Percentiles rank a stretch among this genome's conserved stretches.
These are phyloP conservation scores for Skeletonema menzelii DNA, from an alignment of 108 stramenopile species.

Conservation along the genomic window DNA sequence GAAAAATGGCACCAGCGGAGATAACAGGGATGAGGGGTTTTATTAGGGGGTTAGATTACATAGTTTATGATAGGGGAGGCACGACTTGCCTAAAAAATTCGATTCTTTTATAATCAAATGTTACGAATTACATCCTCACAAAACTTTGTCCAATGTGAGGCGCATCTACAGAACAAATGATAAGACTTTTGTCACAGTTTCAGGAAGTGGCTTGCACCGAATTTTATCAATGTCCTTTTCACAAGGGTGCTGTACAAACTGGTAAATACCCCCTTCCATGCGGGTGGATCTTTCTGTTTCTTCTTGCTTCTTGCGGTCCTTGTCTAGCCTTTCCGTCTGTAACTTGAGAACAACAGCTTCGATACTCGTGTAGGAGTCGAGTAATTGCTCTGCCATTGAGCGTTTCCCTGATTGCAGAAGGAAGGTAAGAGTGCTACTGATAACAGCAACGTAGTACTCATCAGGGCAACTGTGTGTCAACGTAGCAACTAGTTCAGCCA, in stretches of 20 bases:
- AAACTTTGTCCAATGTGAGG: not conserved
- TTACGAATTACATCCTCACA: not conserved
- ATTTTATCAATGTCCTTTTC: slow-evolving; percentile 65
- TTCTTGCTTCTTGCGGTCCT: slow-evolving; percentile 37
- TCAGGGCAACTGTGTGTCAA: slow-evolving; percentile 57
- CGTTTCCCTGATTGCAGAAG: slow-evolving; percentile 52
- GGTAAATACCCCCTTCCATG: slow-evolving; percentile 23
- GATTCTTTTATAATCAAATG: slow-evolving; percentile 5
- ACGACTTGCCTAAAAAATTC: slow-evolving; percentile 1
- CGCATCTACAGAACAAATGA: slow-evolving; percentile 19
- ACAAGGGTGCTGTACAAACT: slow-evolving; percentile 47
- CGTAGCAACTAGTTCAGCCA: slow-evolving; percentile 54
- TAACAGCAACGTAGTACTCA: slow-evolving; percentile 42
- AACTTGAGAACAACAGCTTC: slow-evolving; percentile 29
- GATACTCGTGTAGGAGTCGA: slow-evolving; percentile 52
- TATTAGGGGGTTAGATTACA: not conserved
- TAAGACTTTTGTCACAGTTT: slow-evolving; percentile 18
- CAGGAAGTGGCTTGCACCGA: slow-evolving; percentile 40
- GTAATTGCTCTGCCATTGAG: slow-evolving; percentile 45
- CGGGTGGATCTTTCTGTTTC: slow-evolving; percentile 35
- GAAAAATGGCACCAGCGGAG: not conserved
- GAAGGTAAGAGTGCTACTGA: slow-evolving; percentile 73
- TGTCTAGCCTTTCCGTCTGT: slow-evolving; percentile 30
- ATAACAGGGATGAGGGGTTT: not conserved
- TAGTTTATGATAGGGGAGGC: slow-evolving; percentile 5